phyloP scores from a whole-genome alignment of 2,329 filamentous ascomycete species.

The Aspergillus ustus region DNA sequence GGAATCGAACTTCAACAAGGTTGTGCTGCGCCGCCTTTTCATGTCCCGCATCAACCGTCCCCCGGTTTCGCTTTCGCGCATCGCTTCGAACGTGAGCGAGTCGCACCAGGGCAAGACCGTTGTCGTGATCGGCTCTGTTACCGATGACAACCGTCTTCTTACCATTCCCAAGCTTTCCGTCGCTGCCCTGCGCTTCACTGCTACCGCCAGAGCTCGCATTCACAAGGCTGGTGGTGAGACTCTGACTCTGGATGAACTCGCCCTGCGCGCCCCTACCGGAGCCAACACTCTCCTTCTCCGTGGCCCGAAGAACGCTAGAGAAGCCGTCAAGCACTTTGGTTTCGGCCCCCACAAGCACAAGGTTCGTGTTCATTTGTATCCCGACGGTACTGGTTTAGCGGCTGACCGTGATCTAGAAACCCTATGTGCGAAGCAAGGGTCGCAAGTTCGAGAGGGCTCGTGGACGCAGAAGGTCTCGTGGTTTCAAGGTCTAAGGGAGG shows the following conservation, averaged over 20 bases:
- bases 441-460: constrained; percentile 99
- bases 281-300: constrained; percentile 96
- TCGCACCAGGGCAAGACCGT: constrained; percentile 73
- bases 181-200: constrained; percentile 94
- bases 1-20: constrained; percentile 98
- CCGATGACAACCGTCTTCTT: constrained; percentile 94
- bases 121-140: constrained; percentile 92
- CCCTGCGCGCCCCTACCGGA: constrained; percentile 91
- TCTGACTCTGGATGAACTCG: constrained; percentile 96
- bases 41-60: constrained; percentile 99
- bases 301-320: constrained; percentile 96
- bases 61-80: constrained; percentile 91
- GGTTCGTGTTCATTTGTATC: constrained; percentile 59
- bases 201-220: constrained; percentile 93
- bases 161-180: constrained; percentile 90
- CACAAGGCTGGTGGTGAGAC: constrained; percentile 90
- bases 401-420: constrained; percentile 69
- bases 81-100: constrained; percentile 69
- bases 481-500: constrained; percentile 95
- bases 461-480: constrained; percentile 96
- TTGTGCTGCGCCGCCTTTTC: constrained; percentile 94
- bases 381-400: background rate
- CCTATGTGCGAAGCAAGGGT: constrained; percentile 96
- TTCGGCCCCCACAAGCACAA: constrained; percentile 98
- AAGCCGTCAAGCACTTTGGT: constrained; percentile 99